These are phyloP conservation scores for Cokeromyces recurvatus DNA, from an alignment of 371 early-diverging fungal genomes.

Conservation along the genomic window DNA sequence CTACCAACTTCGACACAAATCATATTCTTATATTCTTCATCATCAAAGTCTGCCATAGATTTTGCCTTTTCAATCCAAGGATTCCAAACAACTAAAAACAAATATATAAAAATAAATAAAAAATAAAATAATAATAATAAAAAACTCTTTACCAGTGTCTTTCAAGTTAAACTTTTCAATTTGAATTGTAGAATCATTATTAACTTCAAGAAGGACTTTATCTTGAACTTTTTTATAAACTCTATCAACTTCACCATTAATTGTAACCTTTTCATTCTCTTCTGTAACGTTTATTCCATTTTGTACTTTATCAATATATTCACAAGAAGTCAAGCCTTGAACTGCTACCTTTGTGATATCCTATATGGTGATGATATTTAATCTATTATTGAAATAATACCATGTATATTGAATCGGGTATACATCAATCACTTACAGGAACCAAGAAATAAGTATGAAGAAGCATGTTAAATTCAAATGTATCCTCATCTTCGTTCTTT, in stretches of 20 bases:
- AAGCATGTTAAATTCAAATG: constrained; percentile 81
- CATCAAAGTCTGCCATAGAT: constrained; percentile 85
- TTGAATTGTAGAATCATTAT: constrained; percentile 28
- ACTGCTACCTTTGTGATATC: constrained; percentile 63
- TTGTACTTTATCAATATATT: constrained; percentile 75
- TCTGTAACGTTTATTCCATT: constrained; percentile 30
- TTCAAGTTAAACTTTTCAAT: constrained; percentile 59
- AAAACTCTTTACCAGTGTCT: constrained; percentile 62
- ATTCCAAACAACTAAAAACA: constrained; percentile 87
- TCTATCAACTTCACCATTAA: constrained; percentile 73
- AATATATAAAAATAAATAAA: neutral
- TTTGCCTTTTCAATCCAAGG: constrained; percentile 90
- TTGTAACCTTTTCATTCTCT: constrained; percentile 43
- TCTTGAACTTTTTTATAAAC: constrained; percentile 66
- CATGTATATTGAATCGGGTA: no score
- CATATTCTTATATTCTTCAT: constrained; percentile 79
- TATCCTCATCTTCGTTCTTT: constrained; percentile 64
- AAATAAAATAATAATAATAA: neutral
- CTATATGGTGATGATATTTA: constrained; percentile 10
- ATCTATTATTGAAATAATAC: no score
- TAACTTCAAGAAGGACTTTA: constrained; percentile 44
- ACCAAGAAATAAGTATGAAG: constrained; percentile 90
- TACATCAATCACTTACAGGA: constrained; percentile 57
- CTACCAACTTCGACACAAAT: constrained; percentile 88
- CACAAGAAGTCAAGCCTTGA: constrained; percentile 50